Evolutionary conservation across 805 yeast species (phyloP), one percentile per base, ranked within the genome.

Genomic region (Metschnikowia drakensbergensis): DNA sequence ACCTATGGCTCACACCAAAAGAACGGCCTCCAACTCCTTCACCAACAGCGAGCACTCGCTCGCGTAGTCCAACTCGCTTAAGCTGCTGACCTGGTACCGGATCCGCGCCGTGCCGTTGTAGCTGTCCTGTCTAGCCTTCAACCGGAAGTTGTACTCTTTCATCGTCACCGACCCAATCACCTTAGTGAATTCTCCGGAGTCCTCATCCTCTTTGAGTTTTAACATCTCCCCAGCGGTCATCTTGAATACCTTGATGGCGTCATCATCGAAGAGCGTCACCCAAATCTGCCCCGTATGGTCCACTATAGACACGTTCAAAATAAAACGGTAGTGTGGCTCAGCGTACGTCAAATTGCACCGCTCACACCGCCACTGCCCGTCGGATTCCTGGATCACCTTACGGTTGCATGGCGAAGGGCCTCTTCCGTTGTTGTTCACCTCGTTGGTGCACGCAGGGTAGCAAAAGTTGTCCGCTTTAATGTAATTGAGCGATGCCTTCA

Each of bases 301-400:
- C 60, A 83, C 76, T n/a, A 90, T 78, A 3, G 88, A 80, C 40
- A 82, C 65, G n/a, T 85, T 83, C 58, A 92, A 66, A 46, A 90
- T 82, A 58, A 87, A 94, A 65, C 98, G 80, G 71, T 87, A 83
- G 42, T 76, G 71, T 17, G 98, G 97, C 41, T 74, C 76, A 2
- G 77, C 74, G 61, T 80, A 84, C 53, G 79, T 79, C 48, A 79
- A 72, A 59, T 88, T 84, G 76, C 98, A 91, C 65, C 85, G 86
- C 64, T 91, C 98, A 74, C 99, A 94, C 66, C 96, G 81, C 96
- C 96, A 91, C 13, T 83, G 74, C 10, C 86, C 88, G 54, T 68
- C 72, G 60, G 81, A 84, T 30, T 80, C 74, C 60, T 88, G 88
- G 38, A 86, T 71, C 29, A 90, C 88, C 68, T 94, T 94, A 62